Percentiles rank a stretch among this genome's conserved stretches.
These are phyloP conservation scores for Wallacemonas sp. DNA, from an alignment of 208 protist genomes.

Conservation along the genomic window DNA sequence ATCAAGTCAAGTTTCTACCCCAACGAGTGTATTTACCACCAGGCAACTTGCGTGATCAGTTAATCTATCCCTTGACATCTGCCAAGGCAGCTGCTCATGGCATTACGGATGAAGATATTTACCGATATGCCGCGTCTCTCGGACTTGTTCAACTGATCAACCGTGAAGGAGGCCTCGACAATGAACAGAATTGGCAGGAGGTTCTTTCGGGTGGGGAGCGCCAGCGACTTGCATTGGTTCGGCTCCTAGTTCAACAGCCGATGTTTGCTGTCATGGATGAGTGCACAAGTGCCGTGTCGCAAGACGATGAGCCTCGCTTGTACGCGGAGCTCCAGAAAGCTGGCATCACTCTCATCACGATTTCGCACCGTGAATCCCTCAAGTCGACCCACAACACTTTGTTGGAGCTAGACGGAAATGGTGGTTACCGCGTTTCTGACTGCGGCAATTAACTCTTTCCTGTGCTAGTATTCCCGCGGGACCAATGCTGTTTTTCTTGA, in stretches of 20 bases:
- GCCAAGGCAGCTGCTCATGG: slow-evolving; percentile 21
- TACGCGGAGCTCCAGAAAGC: slow-evolving; percentile 64
- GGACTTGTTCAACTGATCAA: slow-evolving; percentile 67
- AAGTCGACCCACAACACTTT: slow-evolving; percentile 55
- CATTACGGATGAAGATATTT: slow-evolving; percentile 54
- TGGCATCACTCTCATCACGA: slow-evolving; percentile 82
- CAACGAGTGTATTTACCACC: slow-evolving; percentile 83
- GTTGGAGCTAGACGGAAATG: slow-evolving; percentile 62
- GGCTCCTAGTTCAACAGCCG: slow-evolving; percentile 76
- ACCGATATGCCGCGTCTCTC: slow-evolving; percentile 36
- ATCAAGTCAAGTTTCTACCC: slow-evolving; percentile 59
- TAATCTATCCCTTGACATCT: slow-evolving; percentile 68
- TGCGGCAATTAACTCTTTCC: background rate
- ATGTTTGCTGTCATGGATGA: slow-evolving; percentile 91
- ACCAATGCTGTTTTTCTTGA: too few species aligned
- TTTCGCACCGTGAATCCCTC: slow-evolving; percentile 81
- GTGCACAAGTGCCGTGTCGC: slow-evolving; percentile 88
- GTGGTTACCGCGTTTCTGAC: slow-evolving; percentile 42
- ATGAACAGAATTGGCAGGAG: slow-evolving; percentile 74
- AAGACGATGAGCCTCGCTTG: slow-evolving; percentile 75
- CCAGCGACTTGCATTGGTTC: slow-evolving; percentile 84
- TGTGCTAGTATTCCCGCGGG: background rate
- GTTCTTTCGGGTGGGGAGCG: slow-evolving; percentile 90
- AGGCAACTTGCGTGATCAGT: slow-evolving; percentile 77
- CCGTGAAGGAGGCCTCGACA: slow-evolving; percentile 82